Percentiles rank a stretch among this genome's conserved stretches.
phyloP scores from a whole-genome alignment of 257 asterid species.

The Leonotis leonurus region DNA sequence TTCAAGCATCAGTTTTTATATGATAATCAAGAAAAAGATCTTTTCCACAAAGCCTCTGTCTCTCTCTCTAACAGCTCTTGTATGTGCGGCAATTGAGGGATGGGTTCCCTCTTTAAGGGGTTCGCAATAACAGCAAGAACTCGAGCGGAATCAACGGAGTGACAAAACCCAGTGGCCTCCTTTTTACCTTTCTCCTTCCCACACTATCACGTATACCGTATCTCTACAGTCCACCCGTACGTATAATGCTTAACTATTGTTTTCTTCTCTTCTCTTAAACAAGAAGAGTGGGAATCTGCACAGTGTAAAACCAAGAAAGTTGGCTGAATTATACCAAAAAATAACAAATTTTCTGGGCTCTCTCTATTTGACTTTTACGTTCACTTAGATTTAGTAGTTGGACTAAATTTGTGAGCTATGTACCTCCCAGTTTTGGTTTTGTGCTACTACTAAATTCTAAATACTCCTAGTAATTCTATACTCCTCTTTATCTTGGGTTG shows the following conservation, averaged over 20 bases:
- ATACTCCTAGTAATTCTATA: too few relatives aligned
- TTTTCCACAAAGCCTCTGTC: conserved; percentile 10
- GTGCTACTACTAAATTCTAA: not conserved
- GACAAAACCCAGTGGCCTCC: not conserved
- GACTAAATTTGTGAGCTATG: conserved; percentile 10
- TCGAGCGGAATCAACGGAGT: conserved; percentile 69
- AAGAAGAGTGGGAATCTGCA: conserved; percentile 24
- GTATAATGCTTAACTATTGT: not conserved
- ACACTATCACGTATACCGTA: not conserved
- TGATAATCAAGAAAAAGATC: conserved; percentile 2
- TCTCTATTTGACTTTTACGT: conserved; percentile 19
- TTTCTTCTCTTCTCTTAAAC: not conserved
- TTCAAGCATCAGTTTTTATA: conserved; percentile 12
- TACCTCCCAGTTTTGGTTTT: not conserved
- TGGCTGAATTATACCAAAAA: conserved; percentile 26
- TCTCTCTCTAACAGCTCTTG: conserved; percentile 10
- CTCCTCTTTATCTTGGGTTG: too few relatives aligned
- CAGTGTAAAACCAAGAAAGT: conserved; percentile 29
- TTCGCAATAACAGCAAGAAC: conserved; percentile 22
- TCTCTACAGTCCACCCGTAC: not conserved
- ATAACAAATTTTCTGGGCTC: not conserved
- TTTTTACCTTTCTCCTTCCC: not conserved
- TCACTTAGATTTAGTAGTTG: not conserved
- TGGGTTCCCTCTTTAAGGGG: conserved; percentile 26
- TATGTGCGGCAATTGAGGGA: conserved; percentile 57